These are phyloP conservation scores for Mycena galericulata DNA, from an alignment of 768 basidiomycete species.

Conservation along the genomic window DNA sequence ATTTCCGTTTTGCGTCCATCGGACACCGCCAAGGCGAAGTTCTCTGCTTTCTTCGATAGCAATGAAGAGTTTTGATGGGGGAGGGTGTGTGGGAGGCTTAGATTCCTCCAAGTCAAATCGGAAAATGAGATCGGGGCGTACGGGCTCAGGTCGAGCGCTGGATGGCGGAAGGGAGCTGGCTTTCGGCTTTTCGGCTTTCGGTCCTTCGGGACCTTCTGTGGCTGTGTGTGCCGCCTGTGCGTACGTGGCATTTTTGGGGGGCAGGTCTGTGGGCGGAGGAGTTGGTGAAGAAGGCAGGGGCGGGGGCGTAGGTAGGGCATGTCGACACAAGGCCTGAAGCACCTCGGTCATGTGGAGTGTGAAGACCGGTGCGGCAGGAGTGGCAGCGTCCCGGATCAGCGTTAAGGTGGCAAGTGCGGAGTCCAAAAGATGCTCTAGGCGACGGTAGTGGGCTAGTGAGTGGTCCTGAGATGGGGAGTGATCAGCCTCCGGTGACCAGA, in stretches of 20 bases:
- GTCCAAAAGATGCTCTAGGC: not conserved
- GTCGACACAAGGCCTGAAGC: not conserved
- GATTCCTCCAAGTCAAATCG: not conserved
- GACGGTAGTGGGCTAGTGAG: not conserved
- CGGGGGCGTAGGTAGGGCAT: not conserved
- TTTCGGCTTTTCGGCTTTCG: not conserved
- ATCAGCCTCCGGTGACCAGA: too few relatives aligned
- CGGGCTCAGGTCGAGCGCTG: not conserved
- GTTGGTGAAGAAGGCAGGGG: not conserved
- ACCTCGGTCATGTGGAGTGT: not conserved
- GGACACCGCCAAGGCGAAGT: not conserved
- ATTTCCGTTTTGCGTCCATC: slow-evolving; percentile 8
- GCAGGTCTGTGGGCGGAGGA: not conserved
- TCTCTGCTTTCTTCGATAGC: not conserved
- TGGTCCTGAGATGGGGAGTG: too few relatives aligned
- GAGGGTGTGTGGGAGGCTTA: not conserved
- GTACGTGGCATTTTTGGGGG: not conserved
- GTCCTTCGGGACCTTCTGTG: not conserved
- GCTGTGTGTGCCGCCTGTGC: not conserved
- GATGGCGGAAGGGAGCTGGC: not conserved
- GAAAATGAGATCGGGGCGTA: not conserved
- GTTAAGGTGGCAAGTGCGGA: not conserved
- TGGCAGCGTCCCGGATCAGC: not conserved
- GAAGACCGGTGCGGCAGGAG: not conserved
- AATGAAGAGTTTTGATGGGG: not conserved